phyloP scores from a whole-genome alignment of 75 land plant genomes.

The Pseudotsuga menziesii region DNA sequence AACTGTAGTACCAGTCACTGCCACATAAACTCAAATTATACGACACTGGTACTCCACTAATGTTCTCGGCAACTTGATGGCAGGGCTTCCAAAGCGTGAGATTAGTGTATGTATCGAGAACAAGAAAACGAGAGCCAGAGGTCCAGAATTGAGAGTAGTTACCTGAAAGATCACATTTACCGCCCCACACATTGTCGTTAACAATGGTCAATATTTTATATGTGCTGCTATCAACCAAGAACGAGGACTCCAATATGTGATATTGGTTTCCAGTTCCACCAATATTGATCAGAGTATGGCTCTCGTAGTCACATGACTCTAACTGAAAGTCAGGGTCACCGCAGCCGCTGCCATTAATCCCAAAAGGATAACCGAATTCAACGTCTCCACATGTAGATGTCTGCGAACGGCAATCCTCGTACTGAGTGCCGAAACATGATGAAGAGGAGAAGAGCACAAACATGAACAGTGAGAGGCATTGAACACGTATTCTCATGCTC shows the following conservation, averaged over 20 bases:
- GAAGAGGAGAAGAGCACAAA: background rate
- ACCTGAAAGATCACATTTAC: no score
- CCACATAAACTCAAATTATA: background rate
- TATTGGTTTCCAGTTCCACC: background rate
- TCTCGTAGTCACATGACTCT: background rate
- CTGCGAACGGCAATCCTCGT: background rate
- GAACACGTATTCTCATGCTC: no score
- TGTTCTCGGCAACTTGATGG: background rate
- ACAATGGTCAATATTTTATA: background rate
- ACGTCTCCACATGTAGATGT: background rate
- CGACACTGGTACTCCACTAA: no score
- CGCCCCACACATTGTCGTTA: no score
- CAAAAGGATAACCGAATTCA: background rate
- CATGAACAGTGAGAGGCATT: no score
- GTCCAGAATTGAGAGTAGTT: background rate
- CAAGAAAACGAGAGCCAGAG: background rate
- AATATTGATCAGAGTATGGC: background rate
- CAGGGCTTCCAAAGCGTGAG: background rate
- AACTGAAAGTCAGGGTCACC: conserved; percentile 5
- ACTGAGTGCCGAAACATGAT: background rate
- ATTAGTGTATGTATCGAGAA: background rate
- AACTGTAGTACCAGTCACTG: background rate
- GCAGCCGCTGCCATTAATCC: background rate
- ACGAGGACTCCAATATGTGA: background rate
- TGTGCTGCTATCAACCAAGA: background rate